Evolutionary conservation across 2,329 filamentous ascomycete species (phyloP).

Genomic region (Ophiognomonia clavigignenti-juglandacearum): DNA sequence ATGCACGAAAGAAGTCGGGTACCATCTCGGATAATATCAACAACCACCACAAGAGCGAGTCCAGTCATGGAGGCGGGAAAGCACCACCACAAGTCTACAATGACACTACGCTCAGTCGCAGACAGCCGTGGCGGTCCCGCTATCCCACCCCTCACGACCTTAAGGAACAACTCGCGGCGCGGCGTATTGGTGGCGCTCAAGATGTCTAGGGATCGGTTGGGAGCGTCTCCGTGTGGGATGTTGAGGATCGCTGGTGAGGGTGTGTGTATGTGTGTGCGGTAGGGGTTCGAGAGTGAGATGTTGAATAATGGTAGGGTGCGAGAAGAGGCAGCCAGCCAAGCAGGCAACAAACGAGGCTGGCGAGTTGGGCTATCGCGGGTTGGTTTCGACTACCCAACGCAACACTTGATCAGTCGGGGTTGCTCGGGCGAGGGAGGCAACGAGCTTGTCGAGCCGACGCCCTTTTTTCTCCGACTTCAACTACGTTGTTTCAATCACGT

Average conservation of each 20-base stretch:
- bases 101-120: slow-evolving; percentile 9
- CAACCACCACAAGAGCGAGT: background rate
- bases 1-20: background rate
- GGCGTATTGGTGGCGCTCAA: slow-evolving; percentile 1
- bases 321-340: too few relatives aligned
- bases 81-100: slow-evolving; percentile 9
- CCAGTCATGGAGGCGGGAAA: too few relatives aligned
- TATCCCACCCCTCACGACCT: slow-evolving; percentile 15
- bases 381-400: too few relatives aligned
- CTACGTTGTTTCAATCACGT: too few relatives aligned
- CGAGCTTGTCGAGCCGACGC: too few relatives aligned
- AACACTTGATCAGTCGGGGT: too few relatives aligned
- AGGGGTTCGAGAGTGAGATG: background rate
- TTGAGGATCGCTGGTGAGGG: background rate
- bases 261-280: too few relatives aligned
- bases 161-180: slow-evolving; percentile 6
- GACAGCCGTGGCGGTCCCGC: slow-evolving; percentile 14
- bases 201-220: background rate
- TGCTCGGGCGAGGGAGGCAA: too few relatives aligned
- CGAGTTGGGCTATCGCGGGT: too few relatives aligned
- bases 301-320: background rate
- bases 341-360: too few relatives aligned
- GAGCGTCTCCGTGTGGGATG: slow-evolving; percentile 7
- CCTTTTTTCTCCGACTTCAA: too few relatives aligned
- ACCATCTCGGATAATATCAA: background rate